These are phyloP conservation scores for Dioscorea zingiberensis DNA, from an alignment of 106 monocot genomes.

Conservation along the genomic window DNA sequence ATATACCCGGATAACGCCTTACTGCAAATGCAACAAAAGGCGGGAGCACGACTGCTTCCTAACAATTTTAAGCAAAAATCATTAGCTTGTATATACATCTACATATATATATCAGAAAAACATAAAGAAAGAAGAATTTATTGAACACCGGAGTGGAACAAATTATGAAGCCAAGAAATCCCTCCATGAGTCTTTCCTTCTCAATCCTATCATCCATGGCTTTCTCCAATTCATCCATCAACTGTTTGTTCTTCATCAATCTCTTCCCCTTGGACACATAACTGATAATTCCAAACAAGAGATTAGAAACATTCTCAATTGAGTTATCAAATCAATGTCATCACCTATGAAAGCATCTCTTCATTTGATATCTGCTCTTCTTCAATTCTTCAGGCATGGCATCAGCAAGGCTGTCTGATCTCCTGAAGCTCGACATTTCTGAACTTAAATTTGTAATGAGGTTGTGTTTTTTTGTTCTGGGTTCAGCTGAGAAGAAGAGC, in stretches of 20 bases:
- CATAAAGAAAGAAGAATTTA: too few relatives aligned
- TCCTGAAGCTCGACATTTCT: slow-evolving; percentile 53
- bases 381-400: slow-evolving; percentile 82
- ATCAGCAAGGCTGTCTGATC: slow-evolving; percentile 84
- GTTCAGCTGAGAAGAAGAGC: neutral
- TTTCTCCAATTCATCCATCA: slow-evolving; percentile 79
- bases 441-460: neutral
- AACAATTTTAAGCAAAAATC: neutral
- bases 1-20: slow-evolving; percentile 76
- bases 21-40: slow-evolving; percentile 77
- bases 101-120: too few relatives aligned
- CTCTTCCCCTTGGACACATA: slow-evolving; percentile 69
- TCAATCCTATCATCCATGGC: slow-evolving; percentile 84
- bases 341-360: slow-evolving; percentile 71
- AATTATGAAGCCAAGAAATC: slow-evolving; percentile 90
- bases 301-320: neutral
- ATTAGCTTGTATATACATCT: too few relatives aligned
- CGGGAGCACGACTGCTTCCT: slow-evolving; percentile 86
- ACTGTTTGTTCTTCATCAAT: slow-evolving; percentile 74
- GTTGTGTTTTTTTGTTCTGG: neutral
- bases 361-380: slow-evolving; percentile 27
- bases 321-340: neutral
- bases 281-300: slow-evolving; percentile 7
- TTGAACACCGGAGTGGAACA: slow-evolving; percentile 67
- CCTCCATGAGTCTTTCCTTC: slow-evolving; percentile 83